Percentiles rank a stretch among this genome's conserved stretches.
These are phyloP conservation scores for Mediolabrus comicus DNA, from an alignment of 108 stramenopile genomes.

Conservation along the genomic window DNA sequence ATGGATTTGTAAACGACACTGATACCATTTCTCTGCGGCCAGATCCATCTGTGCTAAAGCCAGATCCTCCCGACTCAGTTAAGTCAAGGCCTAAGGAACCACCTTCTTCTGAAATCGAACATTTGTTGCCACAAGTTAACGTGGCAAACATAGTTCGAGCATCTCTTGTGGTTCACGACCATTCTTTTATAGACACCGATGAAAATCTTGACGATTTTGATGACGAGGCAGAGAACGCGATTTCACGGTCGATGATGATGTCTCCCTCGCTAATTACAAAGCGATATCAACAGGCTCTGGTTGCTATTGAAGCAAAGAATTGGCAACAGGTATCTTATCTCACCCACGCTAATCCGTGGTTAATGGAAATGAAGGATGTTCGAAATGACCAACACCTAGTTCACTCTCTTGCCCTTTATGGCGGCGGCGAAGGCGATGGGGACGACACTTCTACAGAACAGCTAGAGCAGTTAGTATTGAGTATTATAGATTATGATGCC, in stretches of 20 bases:
- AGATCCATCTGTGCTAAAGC: neutral
- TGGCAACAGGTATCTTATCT: constrained; percentile 82
- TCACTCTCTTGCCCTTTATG: constrained; percentile 77
- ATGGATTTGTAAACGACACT: too few species aligned
- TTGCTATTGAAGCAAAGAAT: constrained; percentile 68
- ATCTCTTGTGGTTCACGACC: constrained; percentile 26
- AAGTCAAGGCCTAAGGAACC: neutral
- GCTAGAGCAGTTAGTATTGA: constrained; percentile 45
- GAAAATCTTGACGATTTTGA: constrained; percentile 14
- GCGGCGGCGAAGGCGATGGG: constrained; percentile 41
- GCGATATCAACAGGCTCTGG: constrained; percentile 75
- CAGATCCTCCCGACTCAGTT: neutral
- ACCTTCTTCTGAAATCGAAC: neutral
- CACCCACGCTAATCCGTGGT: constrained; percentile 78
- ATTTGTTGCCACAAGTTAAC: constrained; percentile 12
- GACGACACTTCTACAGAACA: constrained; percentile 9
- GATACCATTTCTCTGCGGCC: neutral
- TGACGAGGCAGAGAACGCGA: constrained; percentile 23
- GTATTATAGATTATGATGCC: constrained; percentile 64
- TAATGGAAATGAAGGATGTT: constrained; percentile 86
- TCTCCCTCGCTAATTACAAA: constrained; percentile 81
- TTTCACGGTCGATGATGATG: constrained; percentile 58
- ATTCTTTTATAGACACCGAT: constrained; percentile 46
- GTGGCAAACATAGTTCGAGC: constrained; percentile 29
- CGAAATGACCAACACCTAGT: constrained; percentile 78